phyloP scores from a whole-genome alignment of 371 early-diverging fungal genomes.

The Lichtheimia hyalospora region DNA sequence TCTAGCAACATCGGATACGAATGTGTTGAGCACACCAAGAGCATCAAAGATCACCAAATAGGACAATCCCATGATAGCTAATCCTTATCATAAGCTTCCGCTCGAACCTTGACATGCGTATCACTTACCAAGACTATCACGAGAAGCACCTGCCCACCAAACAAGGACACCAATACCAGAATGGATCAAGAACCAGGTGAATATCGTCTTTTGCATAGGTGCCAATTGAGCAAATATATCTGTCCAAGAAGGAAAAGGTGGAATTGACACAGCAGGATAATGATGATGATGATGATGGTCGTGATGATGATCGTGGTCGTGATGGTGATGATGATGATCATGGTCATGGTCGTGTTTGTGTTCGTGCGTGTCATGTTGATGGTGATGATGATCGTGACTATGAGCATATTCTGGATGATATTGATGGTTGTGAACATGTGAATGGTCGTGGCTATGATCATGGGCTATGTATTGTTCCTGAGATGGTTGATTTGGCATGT shows the following conservation, averaged over 20 bases:
- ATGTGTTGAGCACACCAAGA: conserved; percentile 58
- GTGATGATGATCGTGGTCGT: conserved; percentile 27
- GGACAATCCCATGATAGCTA: conserved; percentile 53
- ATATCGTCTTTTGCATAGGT: conserved; percentile 61
- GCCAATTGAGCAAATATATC: conserved; percentile 48
- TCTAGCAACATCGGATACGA: conserved; percentile 54
- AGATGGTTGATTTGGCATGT: conserved; percentile 14
- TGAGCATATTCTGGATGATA: conserved; percentile 14
- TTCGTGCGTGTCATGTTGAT: conserved; percentile 20
- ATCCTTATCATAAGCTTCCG: not conserved
- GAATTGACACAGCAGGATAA: conserved; percentile 32
- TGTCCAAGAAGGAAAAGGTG: conserved; percentile 41
- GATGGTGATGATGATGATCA: conserved; percentile 20
- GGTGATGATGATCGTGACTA: conserved; percentile 15
- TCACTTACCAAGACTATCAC: conserved; percentile 52
- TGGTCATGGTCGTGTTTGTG: conserved; percentile 21
- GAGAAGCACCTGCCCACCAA: conserved; percentile 51
- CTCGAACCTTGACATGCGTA: not conserved
- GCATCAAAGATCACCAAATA: conserved; percentile 67
- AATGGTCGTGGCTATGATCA: conserved; percentile 22
- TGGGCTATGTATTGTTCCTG: conserved; percentile 3
- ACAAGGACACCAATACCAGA: conserved; percentile 43
- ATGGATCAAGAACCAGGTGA: conserved; percentile 59
- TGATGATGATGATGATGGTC: conserved; percentile 39
- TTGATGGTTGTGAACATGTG: conserved; percentile 23